A percentile compares a stretch with the other conserved stretches of the same genome.
phyloP scores from a whole-genome alignment of 2,329 filamentous ascomycete species.

The Pezicula neosporulosa region DNA sequence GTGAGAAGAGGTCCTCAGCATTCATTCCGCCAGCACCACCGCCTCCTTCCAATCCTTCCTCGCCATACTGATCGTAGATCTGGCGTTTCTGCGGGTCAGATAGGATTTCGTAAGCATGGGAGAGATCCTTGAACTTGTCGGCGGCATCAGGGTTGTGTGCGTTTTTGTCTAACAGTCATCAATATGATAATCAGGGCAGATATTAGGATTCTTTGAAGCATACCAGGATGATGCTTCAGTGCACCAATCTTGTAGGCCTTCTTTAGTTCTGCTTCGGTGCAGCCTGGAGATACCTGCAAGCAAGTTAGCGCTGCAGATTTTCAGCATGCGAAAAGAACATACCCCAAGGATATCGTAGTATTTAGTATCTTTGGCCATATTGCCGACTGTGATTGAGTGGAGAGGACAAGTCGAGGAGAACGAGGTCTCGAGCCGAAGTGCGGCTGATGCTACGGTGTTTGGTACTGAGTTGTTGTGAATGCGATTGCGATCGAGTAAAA shows the following conservation, averaged over 20 bases:
- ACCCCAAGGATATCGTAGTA: slow-evolving; percentile 78
- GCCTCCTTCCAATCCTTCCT: slow-evolving; percentile 91
- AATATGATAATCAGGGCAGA: slow-evolving; percentile 16
- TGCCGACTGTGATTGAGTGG: slow-evolving; percentile 27
- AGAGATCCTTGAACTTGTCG: slow-evolving; percentile 98
- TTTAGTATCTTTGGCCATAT: slow-evolving; percentile 77
- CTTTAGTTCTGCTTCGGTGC: slow-evolving; percentile 84
- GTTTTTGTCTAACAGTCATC: slow-evolving; percentile 75
- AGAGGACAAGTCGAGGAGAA: slow-evolving; percentile 5
- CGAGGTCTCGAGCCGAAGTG: slow-evolving; percentile 1
- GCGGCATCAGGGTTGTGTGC: slow-evolving; percentile 87
- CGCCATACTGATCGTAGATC: slow-evolving; percentile 95
- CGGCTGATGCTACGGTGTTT: neutral
- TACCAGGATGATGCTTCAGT: slow-evolving; percentile 81
- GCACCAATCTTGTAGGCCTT: slow-evolving; percentile 84
- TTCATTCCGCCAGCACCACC: slow-evolving; percentile 80
- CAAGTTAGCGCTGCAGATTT: slow-evolving; percentile 24
- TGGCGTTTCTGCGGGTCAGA: slow-evolving; percentile 88
- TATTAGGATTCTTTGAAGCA: slow-evolving; percentile 25
- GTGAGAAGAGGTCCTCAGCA: slow-evolving; percentile 91
- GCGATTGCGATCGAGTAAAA: neutral
- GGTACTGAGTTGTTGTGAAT: neutral
- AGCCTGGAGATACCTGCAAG: slow-evolving; percentile 68
- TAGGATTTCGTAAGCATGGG: slow-evolving; percentile 91
- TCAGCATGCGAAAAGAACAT: slow-evolving; percentile 32